Evolutionary conservation across 2,329 filamentous ascomycete genomes (phyloP).

Genomic region (Mycosphaerelloides madeirae): DNA sequence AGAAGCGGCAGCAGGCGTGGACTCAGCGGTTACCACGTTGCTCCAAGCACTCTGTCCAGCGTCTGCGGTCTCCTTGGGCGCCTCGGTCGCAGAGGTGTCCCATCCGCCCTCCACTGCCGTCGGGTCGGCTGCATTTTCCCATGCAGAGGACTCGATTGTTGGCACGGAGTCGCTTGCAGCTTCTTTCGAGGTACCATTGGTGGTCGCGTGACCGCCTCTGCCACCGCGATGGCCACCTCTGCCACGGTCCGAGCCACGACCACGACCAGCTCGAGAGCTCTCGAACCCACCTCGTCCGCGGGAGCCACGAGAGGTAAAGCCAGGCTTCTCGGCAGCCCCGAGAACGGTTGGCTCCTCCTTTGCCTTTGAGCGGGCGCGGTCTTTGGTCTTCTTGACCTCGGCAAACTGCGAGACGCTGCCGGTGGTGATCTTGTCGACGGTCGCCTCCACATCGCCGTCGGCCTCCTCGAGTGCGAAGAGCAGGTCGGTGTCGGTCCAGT

Average conservation of each 20-base stretch:
- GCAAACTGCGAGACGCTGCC: conserved; percentile 78
- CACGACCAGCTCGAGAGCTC: conserved; percentile 55
- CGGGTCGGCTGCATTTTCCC: conserved; percentile 48
- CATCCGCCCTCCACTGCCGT: conserved; percentile 13
- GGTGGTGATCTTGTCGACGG: conserved; percentile 74
- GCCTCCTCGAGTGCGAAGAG: conserved; percentile 89
- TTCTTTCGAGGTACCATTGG: conserved; percentile 58
- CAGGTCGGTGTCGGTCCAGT: conserved; percentile 93
- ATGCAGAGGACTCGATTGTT: conserved; percentile 64
- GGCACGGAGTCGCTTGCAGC: conserved; percentile 56
- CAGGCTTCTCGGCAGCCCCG: conserved; percentile 47
- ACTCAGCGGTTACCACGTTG: conserved; percentile 28
- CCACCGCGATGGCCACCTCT: conserved; percentile 51
- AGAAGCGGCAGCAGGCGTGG: conserved; percentile 27
- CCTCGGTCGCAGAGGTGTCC: conserved; percentile 12
- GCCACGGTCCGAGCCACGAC: conserved; percentile 56
- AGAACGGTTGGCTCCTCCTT: conserved; percentile 56
- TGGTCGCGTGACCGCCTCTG: conserved; percentile 56
- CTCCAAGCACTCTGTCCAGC: conserved; percentile 42
- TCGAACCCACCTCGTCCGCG: conserved; percentile 43
- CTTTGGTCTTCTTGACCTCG: conserved; percentile 77
- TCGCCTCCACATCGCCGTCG: conserved; percentile 66
- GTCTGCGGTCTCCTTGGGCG: conserved; percentile 17
- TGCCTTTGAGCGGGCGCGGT: conserved; percentile 65
- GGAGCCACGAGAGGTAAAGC: conserved; percentile 39